These are phyloP conservation scores for Penicillium simplicissimum DNA, from an alignment of 495 filamentous ascomycete species.

Conservation along the genomic window DNA sequence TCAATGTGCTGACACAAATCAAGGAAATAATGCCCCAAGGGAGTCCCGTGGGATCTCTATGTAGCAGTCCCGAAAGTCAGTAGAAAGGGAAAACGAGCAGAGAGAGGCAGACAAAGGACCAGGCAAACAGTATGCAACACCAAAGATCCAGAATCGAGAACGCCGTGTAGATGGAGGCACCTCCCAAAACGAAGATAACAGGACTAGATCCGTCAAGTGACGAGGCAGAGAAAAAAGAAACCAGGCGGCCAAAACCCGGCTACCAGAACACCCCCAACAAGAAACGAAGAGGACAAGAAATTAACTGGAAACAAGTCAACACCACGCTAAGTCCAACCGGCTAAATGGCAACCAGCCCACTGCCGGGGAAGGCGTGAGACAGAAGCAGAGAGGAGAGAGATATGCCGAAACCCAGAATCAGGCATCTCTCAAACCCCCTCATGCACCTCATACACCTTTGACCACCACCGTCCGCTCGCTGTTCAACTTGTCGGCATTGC, in stretches of 20 bases:
- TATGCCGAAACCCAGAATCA: not conserved
- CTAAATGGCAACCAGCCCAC: constrained; percentile 3
- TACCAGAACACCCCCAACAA: constrained; percentile 9
- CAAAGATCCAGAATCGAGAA: constrained; percentile 6
- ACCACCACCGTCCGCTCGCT: constrained; percentile 77
- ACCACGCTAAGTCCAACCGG: constrained; percentile 34
- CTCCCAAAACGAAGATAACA: constrained; percentile 8
- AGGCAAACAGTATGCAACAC: constrained; percentile 5
- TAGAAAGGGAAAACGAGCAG: not conserved
- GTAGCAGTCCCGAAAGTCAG: constrained; percentile 16
- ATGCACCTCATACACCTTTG: constrained; percentile 55
- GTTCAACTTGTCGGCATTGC: constrained; percentile 89
- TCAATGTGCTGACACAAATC: constrained; percentile 12
- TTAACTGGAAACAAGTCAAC: constrained; percentile 17
- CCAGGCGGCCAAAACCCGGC: constrained; percentile 4
- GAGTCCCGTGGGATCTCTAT: constrained; percentile 29
- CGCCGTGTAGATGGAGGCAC: constrained; percentile 29
- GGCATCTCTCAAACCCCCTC: not conserved
- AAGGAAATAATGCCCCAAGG: constrained; percentile 16
- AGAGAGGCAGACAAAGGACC: constrained; percentile 9
- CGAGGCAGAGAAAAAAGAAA: constrained; percentile 8
- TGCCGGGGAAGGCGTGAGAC: constrained; percentile 7
- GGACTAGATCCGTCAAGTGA: constrained; percentile 18
- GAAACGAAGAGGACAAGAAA: constrained; percentile 14
- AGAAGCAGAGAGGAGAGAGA: not conserved